phyloP scores from a whole-genome alignment of 2,329 filamentous ascomycete genomes.

The Diplodia mutila region DNA sequence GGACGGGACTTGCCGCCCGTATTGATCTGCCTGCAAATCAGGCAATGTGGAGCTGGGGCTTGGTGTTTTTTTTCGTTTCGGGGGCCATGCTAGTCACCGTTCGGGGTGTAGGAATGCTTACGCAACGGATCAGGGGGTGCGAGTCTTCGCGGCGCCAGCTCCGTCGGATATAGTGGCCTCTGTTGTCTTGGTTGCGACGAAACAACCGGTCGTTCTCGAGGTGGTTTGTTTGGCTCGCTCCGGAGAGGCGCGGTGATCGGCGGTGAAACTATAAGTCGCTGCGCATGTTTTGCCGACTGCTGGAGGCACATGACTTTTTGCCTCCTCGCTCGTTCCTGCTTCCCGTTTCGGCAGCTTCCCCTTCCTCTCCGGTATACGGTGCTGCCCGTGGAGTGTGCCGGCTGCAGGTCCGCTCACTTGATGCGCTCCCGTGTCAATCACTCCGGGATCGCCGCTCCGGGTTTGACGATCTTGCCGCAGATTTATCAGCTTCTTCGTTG shows the following conservation, averaged over 20 bases:
- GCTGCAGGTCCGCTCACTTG: background rate
- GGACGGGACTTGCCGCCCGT: constrained; percentile 4
- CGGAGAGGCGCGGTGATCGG: background rate
- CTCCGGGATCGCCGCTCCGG: background rate
- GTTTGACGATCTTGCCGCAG: background rate
- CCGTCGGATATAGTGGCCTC: background rate
- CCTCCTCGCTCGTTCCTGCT: background rate
- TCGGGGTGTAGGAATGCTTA: background rate
- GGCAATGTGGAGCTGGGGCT: background rate
- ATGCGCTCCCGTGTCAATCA: background rate
- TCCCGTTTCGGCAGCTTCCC: background rate
- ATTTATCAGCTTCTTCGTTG: background rate
- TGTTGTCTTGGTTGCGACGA: background rate
- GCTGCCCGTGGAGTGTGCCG: background rate
- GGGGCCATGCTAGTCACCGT: background rate
- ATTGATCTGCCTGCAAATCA: background rate
- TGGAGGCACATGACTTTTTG: background rate
- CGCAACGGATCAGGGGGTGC: background rate
- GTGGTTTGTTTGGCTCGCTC: background rate
- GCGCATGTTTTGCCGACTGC: background rate
- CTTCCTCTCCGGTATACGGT: background rate
- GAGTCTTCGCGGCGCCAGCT: background rate
- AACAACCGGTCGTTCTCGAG: background rate
- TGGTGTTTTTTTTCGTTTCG: constrained; percentile 5
- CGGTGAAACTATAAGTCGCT: background rate